phyloP scores from a whole-genome alignment of 441 rosid species.

The Croton laevigatus region DNA sequence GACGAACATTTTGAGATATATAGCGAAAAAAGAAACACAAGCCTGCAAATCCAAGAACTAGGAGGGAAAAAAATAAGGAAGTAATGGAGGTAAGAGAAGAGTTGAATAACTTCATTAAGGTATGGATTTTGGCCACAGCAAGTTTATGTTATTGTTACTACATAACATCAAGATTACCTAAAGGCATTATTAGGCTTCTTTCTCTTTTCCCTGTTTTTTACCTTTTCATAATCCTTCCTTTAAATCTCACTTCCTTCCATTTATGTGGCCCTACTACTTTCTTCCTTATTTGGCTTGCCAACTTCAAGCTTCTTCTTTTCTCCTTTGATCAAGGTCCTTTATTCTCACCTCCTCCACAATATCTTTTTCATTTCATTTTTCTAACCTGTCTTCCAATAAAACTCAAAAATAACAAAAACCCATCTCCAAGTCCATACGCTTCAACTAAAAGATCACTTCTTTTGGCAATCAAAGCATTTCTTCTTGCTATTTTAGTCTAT shows the following conservation, averaged over 20 bases:
- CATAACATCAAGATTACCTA: conserved; percentile 27
- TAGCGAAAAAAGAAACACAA: no score
- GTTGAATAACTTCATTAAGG: conserved; percentile 40
- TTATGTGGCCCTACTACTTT: neutral
- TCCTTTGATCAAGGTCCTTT: conserved; percentile 8
- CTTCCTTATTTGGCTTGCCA: conserved; percentile 7
- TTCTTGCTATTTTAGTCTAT: neutral
- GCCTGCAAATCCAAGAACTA: no score
- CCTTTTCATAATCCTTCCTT: conserved; percentile 5
- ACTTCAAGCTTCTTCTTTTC: conserved; percentile 15
- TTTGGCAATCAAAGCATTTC: neutral
- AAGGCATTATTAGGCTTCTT: neutral
- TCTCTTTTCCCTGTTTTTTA: neutral
- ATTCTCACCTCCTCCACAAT: neutral
- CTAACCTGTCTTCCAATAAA: conserved; percentile 10
- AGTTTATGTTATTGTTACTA: conserved; percentile 48
- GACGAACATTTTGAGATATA: no score
- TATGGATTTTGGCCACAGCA: conserved; percentile 39
- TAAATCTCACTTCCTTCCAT: neutral
- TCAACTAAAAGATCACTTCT: neutral
- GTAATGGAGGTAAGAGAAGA: conserved; percentile 16
- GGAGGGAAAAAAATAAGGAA: no score
- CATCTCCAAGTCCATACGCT: neutral
- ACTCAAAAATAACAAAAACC: neutral
- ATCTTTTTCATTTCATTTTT: neutral